phyloP scores from a whole-genome alignment of 805 yeast species.

The Schizosaccharomyces lindneri region DNA sequence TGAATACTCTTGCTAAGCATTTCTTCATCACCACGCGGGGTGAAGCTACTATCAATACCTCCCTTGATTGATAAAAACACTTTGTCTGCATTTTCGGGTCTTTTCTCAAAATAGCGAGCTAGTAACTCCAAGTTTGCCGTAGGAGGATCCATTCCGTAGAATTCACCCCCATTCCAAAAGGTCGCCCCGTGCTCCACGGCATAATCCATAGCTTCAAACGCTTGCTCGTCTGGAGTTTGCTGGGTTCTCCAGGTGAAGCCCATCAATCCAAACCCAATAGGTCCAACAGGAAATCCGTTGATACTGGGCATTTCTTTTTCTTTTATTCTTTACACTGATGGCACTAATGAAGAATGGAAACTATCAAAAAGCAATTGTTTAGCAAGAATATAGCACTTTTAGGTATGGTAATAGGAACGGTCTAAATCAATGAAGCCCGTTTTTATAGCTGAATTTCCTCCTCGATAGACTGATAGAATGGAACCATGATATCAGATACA shows the following conservation, averaged over 20 bases:
- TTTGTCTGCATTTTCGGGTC: conserved; percentile 21
- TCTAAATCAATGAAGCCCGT: no score
- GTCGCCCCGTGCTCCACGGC: conserved; percentile 24
- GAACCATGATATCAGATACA: no score
- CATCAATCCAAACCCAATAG: conserved; percentile 57
- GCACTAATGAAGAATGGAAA: no score
- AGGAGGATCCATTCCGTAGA: conserved; percentile 17
- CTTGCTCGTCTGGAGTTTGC: conserved; percentile 18
- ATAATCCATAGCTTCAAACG: conserved; percentile 26
- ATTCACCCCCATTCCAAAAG: conserved; percentile 43
- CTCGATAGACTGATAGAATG: no score
- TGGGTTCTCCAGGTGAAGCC: conserved; percentile 43
- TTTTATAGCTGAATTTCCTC: no score
- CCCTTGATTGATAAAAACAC: conserved; percentile 42
- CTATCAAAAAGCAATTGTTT: no score
- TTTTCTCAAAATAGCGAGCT: conserved; percentile 25
- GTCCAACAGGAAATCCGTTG: conserved; percentile 5
- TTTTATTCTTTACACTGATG: no score
- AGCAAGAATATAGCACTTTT: no score
- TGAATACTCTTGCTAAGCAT: background rate
- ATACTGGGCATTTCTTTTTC: background rate
- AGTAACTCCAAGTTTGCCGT: conserved; percentile 31
- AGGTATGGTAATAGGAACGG: no score
- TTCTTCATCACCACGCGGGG: conserved; percentile 17
- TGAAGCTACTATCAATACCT: conserved; percentile 17